phyloP scores from a whole-genome alignment of 2,329 filamentous ascomycete species.

The Penicillium sp. region DNA sequence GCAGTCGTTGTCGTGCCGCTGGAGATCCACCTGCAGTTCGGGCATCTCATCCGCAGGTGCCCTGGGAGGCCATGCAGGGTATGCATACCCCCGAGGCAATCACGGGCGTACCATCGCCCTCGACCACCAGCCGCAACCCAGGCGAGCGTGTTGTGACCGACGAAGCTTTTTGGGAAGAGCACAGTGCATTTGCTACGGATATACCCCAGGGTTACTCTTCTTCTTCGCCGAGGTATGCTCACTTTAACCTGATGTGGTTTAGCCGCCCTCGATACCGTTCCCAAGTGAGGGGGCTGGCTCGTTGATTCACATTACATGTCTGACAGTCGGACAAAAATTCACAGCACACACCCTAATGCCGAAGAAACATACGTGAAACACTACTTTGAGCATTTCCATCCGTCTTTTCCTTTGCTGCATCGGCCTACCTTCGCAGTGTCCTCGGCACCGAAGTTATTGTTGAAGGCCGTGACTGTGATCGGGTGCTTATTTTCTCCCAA shows the following conservation, averaged over 20 bases:
- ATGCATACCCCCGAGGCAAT: not conserved
- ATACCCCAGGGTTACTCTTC: not conserved
- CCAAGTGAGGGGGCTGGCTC: not conserved
- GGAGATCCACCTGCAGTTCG: not conserved
- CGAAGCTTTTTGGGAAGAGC: constrained; percentile 1
- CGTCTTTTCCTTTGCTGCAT: constrained; percentile 13
- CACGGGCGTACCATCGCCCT: not conserved
- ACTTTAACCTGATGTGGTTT: not conserved
- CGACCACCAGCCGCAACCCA: not conserved
- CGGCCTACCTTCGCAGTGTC: constrained; percentile 13
- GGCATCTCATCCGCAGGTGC: not conserved
- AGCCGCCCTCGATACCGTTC: not conserved
- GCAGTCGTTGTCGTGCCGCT: constrained; percentile 6
- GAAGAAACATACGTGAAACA: constrained; percentile 8
- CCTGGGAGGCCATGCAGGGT: not conserved
- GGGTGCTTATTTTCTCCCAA: constrained; percentile 11
- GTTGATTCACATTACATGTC: not conserved
- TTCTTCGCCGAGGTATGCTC: not conserved
- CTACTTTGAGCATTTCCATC: constrained; percentile 17
- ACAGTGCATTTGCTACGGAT: not conserved
- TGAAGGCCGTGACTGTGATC: constrained; percentile 8
- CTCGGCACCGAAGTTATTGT: constrained; percentile 10
- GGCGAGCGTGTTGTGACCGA: not conserved
- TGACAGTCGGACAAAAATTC: not conserved
- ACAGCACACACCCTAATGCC: not conserved